A percentile compares a stretch with the other conserved stretches of the same genome.
Evolutionary conservation across 495 filamentous ascomycete species (phyloP).

Genomic region (Neurospora sp.): DNA sequence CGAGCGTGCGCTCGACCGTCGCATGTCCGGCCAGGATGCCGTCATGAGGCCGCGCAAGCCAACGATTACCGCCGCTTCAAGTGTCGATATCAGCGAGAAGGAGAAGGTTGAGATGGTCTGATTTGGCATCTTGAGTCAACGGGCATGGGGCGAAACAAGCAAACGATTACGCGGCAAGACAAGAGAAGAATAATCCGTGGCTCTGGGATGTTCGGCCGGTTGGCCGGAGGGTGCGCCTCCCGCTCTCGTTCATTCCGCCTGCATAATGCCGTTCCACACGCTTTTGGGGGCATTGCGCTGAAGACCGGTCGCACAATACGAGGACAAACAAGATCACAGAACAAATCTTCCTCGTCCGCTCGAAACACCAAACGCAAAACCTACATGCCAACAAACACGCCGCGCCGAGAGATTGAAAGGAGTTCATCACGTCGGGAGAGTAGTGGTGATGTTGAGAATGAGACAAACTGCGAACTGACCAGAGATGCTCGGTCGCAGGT

Average conservation of each 20-base stretch:
- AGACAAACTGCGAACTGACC: not conserved
- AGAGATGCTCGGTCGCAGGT: not conserved
- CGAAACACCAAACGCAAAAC: not conserved
- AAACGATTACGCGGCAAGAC: not conserved
- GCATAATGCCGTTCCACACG: not conserved
- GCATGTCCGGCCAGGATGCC: conserved; percentile 89
- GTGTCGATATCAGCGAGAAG: conserved; percentile 24
- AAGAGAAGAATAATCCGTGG: not conserved
- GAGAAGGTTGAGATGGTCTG: conserved; percentile 8
- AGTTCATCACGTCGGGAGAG: not conserved
- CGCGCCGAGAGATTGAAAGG: not conserved
- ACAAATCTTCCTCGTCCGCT: not conserved
- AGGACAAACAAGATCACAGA: not conserved
- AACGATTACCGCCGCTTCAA: conserved; percentile 11
- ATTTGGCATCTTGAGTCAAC: not conserved
- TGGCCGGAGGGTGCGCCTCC: not conserved
- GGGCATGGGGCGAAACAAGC: not conserved
- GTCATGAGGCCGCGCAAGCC: conserved; percentile 55
- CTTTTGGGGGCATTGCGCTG: not conserved
- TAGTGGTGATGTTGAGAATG: not conserved
- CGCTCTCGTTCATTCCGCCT: not conserved
- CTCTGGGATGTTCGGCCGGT: not conserved
- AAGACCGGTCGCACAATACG: not conserved
- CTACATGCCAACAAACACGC: not conserved
- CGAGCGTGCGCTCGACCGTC: conserved; percentile 78